Percentiles rank a stretch among this genome's conserved stretches.
Evolutionary conservation across 2,329 filamentous ascomycete genomes (phyloP).

Genomic region (Sarocladiaceae sp.): DNA sequence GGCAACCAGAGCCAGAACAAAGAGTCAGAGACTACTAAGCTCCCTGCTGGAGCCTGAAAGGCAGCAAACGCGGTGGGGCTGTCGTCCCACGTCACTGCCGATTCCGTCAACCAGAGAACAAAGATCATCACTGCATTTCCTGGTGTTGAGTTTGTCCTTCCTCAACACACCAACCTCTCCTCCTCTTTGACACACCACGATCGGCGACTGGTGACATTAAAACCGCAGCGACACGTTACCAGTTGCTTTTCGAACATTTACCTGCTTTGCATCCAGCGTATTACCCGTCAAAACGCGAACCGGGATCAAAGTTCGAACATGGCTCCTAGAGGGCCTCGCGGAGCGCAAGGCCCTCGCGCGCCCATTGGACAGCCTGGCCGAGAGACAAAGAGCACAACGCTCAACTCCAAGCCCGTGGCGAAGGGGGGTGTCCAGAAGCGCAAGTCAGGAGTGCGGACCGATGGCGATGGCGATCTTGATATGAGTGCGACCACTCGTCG

Average conservation of each 20-base stretch:
- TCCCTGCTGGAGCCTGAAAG: too few relatives aligned
- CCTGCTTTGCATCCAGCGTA: conserved; percentile 4
- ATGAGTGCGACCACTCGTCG: conserved; percentile 40
- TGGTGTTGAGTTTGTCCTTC: conserved; percentile 5
- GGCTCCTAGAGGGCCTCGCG: conserved; percentile 28
- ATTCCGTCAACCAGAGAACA: conserved; percentile 2
- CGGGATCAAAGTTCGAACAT: conserved; percentile 16
- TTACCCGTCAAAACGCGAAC: not conserved
- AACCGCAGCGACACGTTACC: too few relatives aligned
- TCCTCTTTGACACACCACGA: not conserved
- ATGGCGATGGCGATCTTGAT: conserved; percentile 54
- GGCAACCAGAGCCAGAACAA: conserved; percentile 1
- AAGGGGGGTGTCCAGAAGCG: conserved; percentile 48
- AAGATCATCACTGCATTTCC: not conserved
- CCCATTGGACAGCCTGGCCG: conserved; percentile 19
- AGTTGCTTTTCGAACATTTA: too few relatives aligned
- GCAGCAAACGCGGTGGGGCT: conserved; percentile 8
- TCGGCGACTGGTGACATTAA: too few relatives aligned
- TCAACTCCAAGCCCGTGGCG: conserved; percentile 24
- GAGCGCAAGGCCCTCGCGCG: conserved; percentile 8
- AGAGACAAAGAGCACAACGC: conserved; percentile 22
- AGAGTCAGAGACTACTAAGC: not conserved
- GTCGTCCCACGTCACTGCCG: conserved; percentile 9
- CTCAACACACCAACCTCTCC: not conserved
- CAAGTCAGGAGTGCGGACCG: conserved; percentile 33